Base-by-base conservation (phyloP, 1,284 basidiomycete species). In the Irpex lacteus region DNA sequence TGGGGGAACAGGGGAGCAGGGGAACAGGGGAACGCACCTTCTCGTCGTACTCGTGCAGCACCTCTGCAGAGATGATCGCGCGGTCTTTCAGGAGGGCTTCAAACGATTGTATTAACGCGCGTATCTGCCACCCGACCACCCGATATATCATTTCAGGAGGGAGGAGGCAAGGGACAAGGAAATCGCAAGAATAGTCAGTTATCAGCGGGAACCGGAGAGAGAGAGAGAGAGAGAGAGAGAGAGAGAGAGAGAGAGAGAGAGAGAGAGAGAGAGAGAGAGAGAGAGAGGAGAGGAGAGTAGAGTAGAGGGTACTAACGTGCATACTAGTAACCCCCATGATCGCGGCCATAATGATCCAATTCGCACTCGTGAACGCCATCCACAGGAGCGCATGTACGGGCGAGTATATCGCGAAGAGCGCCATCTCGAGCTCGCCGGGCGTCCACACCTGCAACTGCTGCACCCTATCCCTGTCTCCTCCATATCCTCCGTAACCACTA, bases 41-140 rank as follows among this genome's bases (percentile, higher is more conserved):
- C 72, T 88, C 80, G 70, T 96, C 91, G 72, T 96, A 96, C 76
- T 96, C 94, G 72, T 89, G 85, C 84, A 96, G 84, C 9, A 95
- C 91, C 72, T 95, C 94, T 3, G 87, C 83, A 38, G 90, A 84
- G 62, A 96, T 84, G 60, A 92, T 86, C 57, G 83, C 85, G 67
- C 84, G 87, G 77, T 96, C 94, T 73, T 90, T 93, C 18, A 94
- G 60, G 63, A 93, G 71, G 5, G 80, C 79, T 53, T 84, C 82
- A 73, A 89, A 94, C 53, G 82, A 82, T 60, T 78, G 79, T 11
- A 78, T 82, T 65, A 89, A 71, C 7, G 74, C 77, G 62, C 85
- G 80, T 56, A 85, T 70, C 87, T 91, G 63, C 9, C 61, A 52
- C 38, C 44, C 57, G 7, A 57, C 59, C 7, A 13, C 1, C 49